Evolutionary conservation across 352 stramenopile genomes (phyloP), one percentile per base, ranked within the genome.

Genomic region (Globisporangium sylvaticum): DNA sequence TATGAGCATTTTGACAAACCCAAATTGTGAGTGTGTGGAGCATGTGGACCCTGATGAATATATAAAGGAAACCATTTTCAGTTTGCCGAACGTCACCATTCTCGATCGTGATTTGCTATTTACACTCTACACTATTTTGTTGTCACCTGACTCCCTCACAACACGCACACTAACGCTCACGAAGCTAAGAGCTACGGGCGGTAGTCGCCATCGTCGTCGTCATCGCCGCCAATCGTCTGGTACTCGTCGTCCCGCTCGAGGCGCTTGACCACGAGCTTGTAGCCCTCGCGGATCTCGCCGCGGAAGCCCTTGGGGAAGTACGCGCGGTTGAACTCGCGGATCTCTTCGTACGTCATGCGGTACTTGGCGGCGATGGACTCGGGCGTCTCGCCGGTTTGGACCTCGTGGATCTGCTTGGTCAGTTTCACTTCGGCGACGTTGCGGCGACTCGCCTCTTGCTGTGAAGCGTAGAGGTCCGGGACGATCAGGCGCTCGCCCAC

Each of bases 261-360:
- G 15, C 83, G 81, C 71, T 91, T 93, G 39, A 95, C 87, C 20
- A 95, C 87, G 37, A 95, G 71, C 68, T 94, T 95, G 75, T 89
- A 88, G 39, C 81, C 85, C 14, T 78, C 76, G 4, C 73, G 80
- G 65, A 95, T 94, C 69, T 92, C 81, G 42, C 87, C 87, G 10
- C 84, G 83, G 70, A 90, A 95, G 59, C 87, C 87, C 68, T 93
- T 94, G 22, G 87, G 87, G 66, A 95, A 95, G 72, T 93, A 95
- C 24, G 80, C 83, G 58, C 87, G 87, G 65, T 95, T 95, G 68
- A 71, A 94, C 72, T 94, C 87, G 34, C 87, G 87, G 67, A 95
- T 77, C 72, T 94, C 85, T 37, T 95, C 87, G 63, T 91, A 91
- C 60, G 79, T 92, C 87, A 95, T 95, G 48, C 68, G 73, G 72